Evolutionary conservation across 768 basidiomycete genomes (phyloP), one percentile per base, ranked within the genome.

Genomic region (Naganishia antarctica): DNA sequence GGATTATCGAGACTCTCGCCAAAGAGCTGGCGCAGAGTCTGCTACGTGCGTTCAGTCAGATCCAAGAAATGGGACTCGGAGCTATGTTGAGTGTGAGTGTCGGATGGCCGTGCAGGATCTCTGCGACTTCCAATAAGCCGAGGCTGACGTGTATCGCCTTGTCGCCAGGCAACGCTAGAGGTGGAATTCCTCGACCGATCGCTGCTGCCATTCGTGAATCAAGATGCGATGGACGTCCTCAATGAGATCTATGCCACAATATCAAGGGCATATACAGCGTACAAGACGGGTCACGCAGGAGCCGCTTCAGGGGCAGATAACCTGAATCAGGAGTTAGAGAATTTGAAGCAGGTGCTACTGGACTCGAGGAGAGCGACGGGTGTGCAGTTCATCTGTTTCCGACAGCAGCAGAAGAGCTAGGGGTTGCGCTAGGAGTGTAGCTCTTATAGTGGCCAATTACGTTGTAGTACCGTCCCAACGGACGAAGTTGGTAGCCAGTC

Each of bases 101-200:
- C n/a, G n/a, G 23, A 28, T 41, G 31, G 44, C 37, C 45, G 0
- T 26, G 9, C 28, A 29, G 23, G 18, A 31, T 32, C 32, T n/a
- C 4, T 46, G 32, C 21, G 28, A 18, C 26, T 5, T 2, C 16
- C 4, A 45, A 26, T 26, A 8, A 44, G 3, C 3, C 32, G 21
- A 18, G 28, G 40, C 66, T 67, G 68, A 69, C 28, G 1, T 15
- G 23, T 3, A 49, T 15, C 23, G 9, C 21, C 12, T 32, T 32
- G n/a, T n/a, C 9, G 15, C 21, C 75, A 97, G 92, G 96, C 96
- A 15, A 98, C 96, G 4, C 86, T 99, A 28, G 94, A 98, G 78
- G 96, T 98, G 69, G 96, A 98, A 79, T 98, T 98, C 80, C 86
- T 98, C 82, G 94, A 99, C 77, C 96, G 98, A 80, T 91, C 90